Evolutionary conservation across 2,329 filamentous ascomycete species (phyloP).

Genomic region (Remersonia thermophila): DNA sequence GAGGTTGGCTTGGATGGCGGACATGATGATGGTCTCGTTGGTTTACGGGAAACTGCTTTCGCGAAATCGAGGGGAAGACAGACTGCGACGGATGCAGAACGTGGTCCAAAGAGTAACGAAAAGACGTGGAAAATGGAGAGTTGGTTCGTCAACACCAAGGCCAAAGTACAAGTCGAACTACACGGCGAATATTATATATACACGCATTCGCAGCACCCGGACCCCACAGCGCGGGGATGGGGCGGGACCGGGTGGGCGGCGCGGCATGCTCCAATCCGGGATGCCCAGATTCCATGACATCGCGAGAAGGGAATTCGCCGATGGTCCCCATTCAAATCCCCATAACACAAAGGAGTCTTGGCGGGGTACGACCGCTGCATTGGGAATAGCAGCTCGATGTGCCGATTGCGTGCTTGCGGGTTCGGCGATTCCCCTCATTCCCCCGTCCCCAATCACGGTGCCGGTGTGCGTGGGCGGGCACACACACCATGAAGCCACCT

Average conservation of each 20-base stretch:
- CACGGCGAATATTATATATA: constrained; percentile 5
- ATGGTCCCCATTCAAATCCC: background rate
- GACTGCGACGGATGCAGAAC: too few species aligned
- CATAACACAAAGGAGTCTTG: too few species aligned
- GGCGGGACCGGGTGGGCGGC: too few species aligned
- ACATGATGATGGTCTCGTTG: constrained; percentile 8
- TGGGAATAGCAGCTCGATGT: background rate
- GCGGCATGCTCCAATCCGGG: too few species aligned
- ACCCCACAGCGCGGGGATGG: too few species aligned
- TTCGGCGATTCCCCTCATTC: too few species aligned
- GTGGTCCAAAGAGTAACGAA: too few species aligned
- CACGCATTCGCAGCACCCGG: background rate
- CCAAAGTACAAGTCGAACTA: constrained; percentile 1
- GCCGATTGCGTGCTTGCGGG: too few species aligned
- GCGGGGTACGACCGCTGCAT: background rate
- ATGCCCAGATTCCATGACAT: background rate
- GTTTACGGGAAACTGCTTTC: background rate
- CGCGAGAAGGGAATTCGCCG: background rate
- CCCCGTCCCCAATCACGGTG: background rate
- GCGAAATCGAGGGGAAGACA: background rate
- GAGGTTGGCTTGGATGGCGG: constrained; percentile 19
- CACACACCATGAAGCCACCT: constrained; percentile 13
- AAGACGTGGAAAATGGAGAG: background rate
- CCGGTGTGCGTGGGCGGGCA: too few species aligned
- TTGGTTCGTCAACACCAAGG: background rate